These are phyloP conservation scores for Mortierella sp. DNA, from an alignment of 371 early-diverging fungal genomes.

Conservation along the genomic window DNA sequence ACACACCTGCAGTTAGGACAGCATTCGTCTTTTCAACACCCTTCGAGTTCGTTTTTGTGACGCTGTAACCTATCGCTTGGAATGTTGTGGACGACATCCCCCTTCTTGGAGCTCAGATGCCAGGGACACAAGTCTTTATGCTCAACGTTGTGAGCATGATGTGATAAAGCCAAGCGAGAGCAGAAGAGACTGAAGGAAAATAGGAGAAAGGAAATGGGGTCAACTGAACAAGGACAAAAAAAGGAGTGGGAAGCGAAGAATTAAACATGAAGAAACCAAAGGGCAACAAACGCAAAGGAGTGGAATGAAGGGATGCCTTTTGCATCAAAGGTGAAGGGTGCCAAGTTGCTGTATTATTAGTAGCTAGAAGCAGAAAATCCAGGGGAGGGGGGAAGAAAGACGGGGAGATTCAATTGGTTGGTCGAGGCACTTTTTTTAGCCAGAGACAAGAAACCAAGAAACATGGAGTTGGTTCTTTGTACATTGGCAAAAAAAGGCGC, in stretches of 20 bases:
- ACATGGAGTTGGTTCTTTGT: background rate
- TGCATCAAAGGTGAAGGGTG: conserved; percentile 21
- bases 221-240: conserved; percentile 36
- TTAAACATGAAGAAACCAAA: conserved; percentile 16
- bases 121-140: background rate
- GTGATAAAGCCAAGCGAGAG: conserved; percentile 19
- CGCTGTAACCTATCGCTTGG: background rate
- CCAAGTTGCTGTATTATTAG: conserved; percentile 15
- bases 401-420: background rate
- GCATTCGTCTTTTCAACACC: background rate
- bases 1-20: background rate
- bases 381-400: background rate
- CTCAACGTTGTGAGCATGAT: background rate
- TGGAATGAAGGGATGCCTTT: conserved; percentile 33
- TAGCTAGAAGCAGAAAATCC: background rate
- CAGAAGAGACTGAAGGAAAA: conserved; percentile 31
- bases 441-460: background rate
- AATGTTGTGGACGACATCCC: background rate
- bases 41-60: background rate
- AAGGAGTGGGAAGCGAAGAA: conserved; percentile 53
- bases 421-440: background rate
- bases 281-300: conserved; percentile 4
- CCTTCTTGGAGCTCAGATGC: background rate
- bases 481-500: background rate
- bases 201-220: conserved; percentile 44